A percentile compares a stretch with the other conserved stretches of the same genome.
Conservation (phyloP, 2,329 filamentous ascomycete species). For the Aspergillus sojae region DNA sequence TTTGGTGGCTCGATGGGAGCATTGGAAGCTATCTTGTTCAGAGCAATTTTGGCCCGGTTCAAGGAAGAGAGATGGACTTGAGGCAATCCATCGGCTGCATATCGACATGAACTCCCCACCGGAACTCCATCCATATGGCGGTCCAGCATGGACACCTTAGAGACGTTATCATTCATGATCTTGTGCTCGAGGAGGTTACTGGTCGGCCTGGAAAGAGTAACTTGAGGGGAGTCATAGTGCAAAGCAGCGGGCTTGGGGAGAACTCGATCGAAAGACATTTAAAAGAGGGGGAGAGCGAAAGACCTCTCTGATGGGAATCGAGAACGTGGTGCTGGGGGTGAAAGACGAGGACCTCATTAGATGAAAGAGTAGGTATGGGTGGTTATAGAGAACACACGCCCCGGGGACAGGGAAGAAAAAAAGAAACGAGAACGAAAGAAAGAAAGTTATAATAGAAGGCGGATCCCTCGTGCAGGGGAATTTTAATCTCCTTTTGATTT, state of each 20-base stretch:
- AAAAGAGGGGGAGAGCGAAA: constrained; percentile 19
- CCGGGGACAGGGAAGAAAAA: constrained; percentile 16
- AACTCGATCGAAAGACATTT: constrained; percentile 54
- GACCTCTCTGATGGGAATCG: constrained; percentile 7
- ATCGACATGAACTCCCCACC: constrained; percentile 17
- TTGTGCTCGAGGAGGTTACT: constrained; percentile 45
- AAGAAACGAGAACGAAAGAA: constrained; percentile 17
- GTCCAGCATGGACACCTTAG: constrained; percentile 24
- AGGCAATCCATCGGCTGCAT: constrained; percentile 25
- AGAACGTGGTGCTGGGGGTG: constrained; percentile 10
- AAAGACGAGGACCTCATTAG: constrained; percentile 17
- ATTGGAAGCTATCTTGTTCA: constrained; percentile 24
- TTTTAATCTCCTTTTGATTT: constrained; percentile 13
- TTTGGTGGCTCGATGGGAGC: constrained; percentile 20
- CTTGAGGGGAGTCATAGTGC: constrained; percentile 41
- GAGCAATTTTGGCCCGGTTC: constrained; percentile 27
- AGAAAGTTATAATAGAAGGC: constrained; percentile 17
- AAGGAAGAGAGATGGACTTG: constrained; percentile 32
- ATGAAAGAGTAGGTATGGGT: constrained; percentile 17
- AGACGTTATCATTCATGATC: constrained; percentile 41
- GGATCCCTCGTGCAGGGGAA: constrained; percentile 11
- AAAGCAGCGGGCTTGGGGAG: constrained; percentile 48
- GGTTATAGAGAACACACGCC: constrained; percentile 9
- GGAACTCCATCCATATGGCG: constrained; percentile 21
- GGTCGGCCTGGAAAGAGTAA: constrained; percentile 33